These are phyloP conservation scores for Cladosporium sp. DNA, from an alignment of 2,329 filamentous ascomycete species.

Conservation along the genomic window DNA sequence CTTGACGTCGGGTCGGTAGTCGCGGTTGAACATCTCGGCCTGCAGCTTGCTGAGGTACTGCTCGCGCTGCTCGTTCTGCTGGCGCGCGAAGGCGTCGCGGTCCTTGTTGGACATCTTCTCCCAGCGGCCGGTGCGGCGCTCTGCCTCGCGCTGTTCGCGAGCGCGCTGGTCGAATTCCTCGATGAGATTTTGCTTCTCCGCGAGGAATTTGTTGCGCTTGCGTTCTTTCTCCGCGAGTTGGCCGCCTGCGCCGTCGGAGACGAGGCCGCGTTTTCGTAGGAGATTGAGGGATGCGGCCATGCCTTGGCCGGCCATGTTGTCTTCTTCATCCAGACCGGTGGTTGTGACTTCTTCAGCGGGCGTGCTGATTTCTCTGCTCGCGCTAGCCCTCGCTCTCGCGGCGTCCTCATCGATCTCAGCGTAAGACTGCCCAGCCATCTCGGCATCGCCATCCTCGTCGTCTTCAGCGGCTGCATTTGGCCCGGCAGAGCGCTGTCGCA, in stretches of 20 bases:
- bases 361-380: constrained; percentile 41
- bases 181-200: constrained; percentile 73
- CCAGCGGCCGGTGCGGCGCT: constrained; percentile 74
- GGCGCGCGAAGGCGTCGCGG: constrained; percentile 81
- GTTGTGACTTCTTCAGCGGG: constrained; percentile 49
- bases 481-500: constrained; percentile 25
- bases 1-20: constrained; percentile 87
- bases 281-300: constrained; percentile 79
- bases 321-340: constrained; percentile 80
- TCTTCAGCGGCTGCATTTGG: constrained; percentile 30
- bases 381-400: constrained; percentile 36
- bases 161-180: constrained; percentile 76
- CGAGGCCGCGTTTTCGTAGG: constrained; percentile 77
- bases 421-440: constrained; percentile 29
- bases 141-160: constrained; percentile 78
- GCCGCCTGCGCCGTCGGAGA: constrained; percentile 60
- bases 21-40: constrained; percentile 78
- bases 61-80: constrained; percentile 85
- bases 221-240: constrained; percentile 43
- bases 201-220: constrained; percentile 74
- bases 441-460: constrained; percentile 43
- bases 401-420: constrained; percentile 44
- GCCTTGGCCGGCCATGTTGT: constrained; percentile 65
- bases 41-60: constrained; percentile 76
- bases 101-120: constrained; percentile 90